These are phyloP conservation scores for Umbelopsis sp. DNA, from an alignment of 192 early-diverging fungal species.

Conservation along the genomic window DNA sequence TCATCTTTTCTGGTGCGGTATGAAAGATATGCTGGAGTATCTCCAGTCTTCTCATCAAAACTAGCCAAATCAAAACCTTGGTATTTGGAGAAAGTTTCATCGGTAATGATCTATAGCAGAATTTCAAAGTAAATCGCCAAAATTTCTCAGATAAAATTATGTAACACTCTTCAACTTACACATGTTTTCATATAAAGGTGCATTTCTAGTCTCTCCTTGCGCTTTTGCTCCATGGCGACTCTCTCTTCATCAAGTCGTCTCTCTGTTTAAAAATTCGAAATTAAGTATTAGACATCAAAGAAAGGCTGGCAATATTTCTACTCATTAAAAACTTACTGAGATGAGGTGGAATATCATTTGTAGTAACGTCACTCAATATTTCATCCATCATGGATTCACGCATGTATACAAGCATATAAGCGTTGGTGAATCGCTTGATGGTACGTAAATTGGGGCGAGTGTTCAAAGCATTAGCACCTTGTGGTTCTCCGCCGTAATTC, in stretches of 20 bases:
- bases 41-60: conserved; percentile 58
- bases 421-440: conserved; percentile 89
- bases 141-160: neutral
- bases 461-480: conserved; percentile 36
- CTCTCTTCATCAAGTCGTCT: conserved; percentile 65
- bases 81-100: conserved; percentile 70
- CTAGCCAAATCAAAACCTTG: conserved; percentile 87
- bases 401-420: conserved; percentile 99
- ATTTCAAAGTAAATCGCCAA: neutral
- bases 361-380: conserved; percentile 67
- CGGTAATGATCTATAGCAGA: conserved; percentile 58
- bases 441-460: conserved; percentile 48
- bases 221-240: conserved; percentile 54
- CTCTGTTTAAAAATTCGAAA: conserved; percentile 21
- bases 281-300: neutral
- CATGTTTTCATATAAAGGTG: conserved; percentile 67
- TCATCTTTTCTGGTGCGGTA: conserved; percentile 16
- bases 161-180: conserved; percentile 34
- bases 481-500: conserved; percentile 86
- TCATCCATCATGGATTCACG: conserved; percentile 73
- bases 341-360: conserved; percentile 82
- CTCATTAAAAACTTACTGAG: conserved; percentile 56
- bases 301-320: neutral
- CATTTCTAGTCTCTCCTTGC: conserved; percentile 71
- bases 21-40: conserved; percentile 26